Base-by-base conservation (phyloP, 495 filamentous ascomycete genomes). In the Daldinia caldariorum region DNA sequence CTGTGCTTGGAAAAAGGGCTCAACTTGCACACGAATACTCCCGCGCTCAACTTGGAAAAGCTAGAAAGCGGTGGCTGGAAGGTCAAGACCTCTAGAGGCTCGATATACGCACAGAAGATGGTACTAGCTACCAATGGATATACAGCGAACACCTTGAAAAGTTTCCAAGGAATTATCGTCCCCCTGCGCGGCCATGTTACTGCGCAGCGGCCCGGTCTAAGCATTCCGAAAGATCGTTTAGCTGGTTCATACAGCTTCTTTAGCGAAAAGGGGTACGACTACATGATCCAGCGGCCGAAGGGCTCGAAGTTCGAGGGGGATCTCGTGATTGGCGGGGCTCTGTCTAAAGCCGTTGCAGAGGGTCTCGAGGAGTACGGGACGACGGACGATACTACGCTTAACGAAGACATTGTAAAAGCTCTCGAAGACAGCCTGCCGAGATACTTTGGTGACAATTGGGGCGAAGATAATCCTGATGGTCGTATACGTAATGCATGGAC, bases 61-160 rank as follows among this genome's bases (percentile, higher is more conserved):
- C 49, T 75, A 6, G 63, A 70, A 32, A 65, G 67, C 26, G 79
- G 71, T 12, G 61, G 72, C 0, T 88, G 86, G 78, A 72, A 64
- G 10, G 75, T 92, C 0, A 51, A 84, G 29, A 92, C 90, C 2
- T 60, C 76, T 13, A 79, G 87, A 26, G 89, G 89, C 14, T 75
- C 43, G 5, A 85, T 91, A n/a, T 72, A 41, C 7, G 82, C 90
- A 0, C 66, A 66, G 26, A 84, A 82, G 49, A 81, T 93, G 2
- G 80, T 93, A 8, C 74, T 92, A 53, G 91, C 90, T 29, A 93
- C 89, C 34, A 94, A 94, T 62, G 91, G 88, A 22, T 92, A 92
- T 70, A 88, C 89, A 2, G 85, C 88, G 1, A 80, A 78, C 14
- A 77, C 93, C 12, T 80, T 85, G 43, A 82, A 84, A 4, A 71